Conservation (phyloP, 768 basidiomycete genomes). For the Suillus plorans region DNA sequence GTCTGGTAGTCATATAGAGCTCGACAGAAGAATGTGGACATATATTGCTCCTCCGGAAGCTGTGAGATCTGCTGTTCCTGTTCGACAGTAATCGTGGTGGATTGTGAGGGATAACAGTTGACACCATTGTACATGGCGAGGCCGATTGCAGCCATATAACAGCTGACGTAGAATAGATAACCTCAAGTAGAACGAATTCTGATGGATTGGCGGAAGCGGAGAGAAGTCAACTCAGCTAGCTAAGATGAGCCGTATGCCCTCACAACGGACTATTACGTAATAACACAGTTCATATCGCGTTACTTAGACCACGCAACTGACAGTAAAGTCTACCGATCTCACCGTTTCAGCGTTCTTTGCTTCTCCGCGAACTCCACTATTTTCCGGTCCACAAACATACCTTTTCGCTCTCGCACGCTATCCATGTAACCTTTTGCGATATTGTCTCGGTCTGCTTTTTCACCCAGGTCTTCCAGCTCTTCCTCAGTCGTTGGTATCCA, state of each 20-base stretch:
- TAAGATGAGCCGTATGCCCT: conserved; percentile 13
- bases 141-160: conserved; percentile 25
- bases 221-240: conserved; percentile 14
- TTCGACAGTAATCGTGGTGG: conserved; percentile 22
- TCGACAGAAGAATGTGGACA: conserved; percentile 80
- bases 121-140: conserved; percentile 21
- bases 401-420: conserved; percentile 85
- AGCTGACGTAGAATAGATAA: conserved; percentile 8
- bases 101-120: conserved; percentile 14
- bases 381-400: conserved; percentile 93
- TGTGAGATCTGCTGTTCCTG: conserved; percentile 17
- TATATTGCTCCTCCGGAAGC: conserved; percentile 53
- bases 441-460: conserved; percentile 91
- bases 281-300: neutral
- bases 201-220: conserved; percentile 10
- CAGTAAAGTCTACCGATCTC: conserved; percentile 16
- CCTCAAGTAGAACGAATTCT: conserved; percentile 9
- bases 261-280: conserved; percentile 26
- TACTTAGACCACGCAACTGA: conserved; percentile 1
- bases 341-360: conserved; percentile 83
- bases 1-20: conserved; percentile 91
- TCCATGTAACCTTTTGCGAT: conserved; percentile 95
- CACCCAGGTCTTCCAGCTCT: conserved; percentile 94
- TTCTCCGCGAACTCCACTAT: conserved; percentile 97
- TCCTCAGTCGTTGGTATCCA: conserved; percentile 98